These are phyloP conservation scores for Graphium sp. DNA, from an alignment of 2,329 filamentous ascomycete genomes.

Conservation along the genomic window DNA sequence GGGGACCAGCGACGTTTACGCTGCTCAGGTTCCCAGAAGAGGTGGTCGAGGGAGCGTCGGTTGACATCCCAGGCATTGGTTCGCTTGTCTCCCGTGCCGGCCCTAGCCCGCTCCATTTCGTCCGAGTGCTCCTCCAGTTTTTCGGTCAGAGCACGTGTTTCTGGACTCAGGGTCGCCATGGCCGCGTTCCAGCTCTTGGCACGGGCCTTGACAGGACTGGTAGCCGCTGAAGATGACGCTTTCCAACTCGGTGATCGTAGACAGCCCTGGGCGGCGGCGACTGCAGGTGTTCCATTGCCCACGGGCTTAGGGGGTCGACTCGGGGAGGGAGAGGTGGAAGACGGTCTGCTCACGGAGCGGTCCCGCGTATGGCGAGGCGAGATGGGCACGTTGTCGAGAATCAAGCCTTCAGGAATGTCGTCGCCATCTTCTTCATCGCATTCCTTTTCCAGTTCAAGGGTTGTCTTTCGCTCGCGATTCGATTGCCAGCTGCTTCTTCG, in stretches of 20 bases:
- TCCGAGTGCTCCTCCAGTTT: conserved; percentile 67
- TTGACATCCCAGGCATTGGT: conserved; percentile 7
- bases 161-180: conserved; percentile 49
- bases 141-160: conserved; percentile 59
- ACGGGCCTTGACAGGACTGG: conserved; percentile 28
- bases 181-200: conserved; percentile 63
- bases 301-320: conserved; percentile 26
- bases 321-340: conserved; percentile 36
- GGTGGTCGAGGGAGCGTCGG: conserved; percentile 6
- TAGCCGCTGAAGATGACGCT: conserved; percentile 20
- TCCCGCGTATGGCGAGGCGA: conserved; percentile 51
- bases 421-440: conserved; percentile 61
- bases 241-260: conserved; percentile 40
- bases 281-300: conserved; percentile 46
- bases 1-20: conserved; percentile 19
- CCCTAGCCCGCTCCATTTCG: conserved; percentile 23
- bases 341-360: conserved; percentile 32
- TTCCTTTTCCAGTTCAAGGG: conserved; percentile 56
- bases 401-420: conserved; percentile 62
- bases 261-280: conserved; percentile 41
- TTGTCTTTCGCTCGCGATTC: conserved; percentile 45
- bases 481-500: conserved; percentile 59
- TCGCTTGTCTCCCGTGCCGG: conserved; percentile 4
- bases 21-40: conserved; percentile 10
- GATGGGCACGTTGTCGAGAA: conserved; percentile 69